Evolutionary conservation across 2,329 filamentous ascomycete species (phyloP), one percentile per base, ranked within the genome.

Genomic region (Stagonosporopsis chrysanthemi): DNA sequence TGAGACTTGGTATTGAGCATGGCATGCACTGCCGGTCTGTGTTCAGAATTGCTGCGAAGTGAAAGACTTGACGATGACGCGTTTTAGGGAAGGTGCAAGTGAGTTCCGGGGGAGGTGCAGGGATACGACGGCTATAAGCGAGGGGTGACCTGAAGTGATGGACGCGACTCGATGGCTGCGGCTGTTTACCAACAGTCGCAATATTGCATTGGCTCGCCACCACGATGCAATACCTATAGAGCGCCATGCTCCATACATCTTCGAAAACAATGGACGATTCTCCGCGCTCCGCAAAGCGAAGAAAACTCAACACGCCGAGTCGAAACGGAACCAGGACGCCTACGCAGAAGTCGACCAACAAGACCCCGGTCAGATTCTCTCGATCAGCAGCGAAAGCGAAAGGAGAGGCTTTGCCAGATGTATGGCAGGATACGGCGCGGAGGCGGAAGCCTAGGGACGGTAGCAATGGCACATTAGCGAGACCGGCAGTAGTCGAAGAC

Each of bases 241-340:
- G 8, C 2, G 9, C n/a, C n/a, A 5, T 19, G 11, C 6, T 33
- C 36, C 4, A 11, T n/a, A 22, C 17, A 4, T 11, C 15, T 4
- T 1, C 39, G 26, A 11, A 11, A 14, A 26, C 22, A 24, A 76
- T 76, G 74, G 69, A 71, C 59, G 71, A 69, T 36, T 69, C 72
- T 36, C 71, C 71, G n/a, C 71, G 73, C 43, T 70, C 72, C 38
- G 68, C 70, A 19, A 76, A 76, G 65, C 68, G 73, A 56, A 70
- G 74, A 61, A 76, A 73, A 62, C 65, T 76, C 55, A 71, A 75
- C 40, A 67, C 64, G 12, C 60, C 68, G 14, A 62, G 62, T 44
- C 62, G 61, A 52, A 67, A 60, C 46, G 66, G 56, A 35, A 63
- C 68, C 14, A 68, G 60, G 52, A 64, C 68, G 22, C 58, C 63